A percentile compares a stretch with the other conserved stretches of the same genome.
These are phyloP conservation scores for Chlamydomonas sp. DNA, from an alignment of 139 green algal species.

Conservation along the genomic window DNA sequence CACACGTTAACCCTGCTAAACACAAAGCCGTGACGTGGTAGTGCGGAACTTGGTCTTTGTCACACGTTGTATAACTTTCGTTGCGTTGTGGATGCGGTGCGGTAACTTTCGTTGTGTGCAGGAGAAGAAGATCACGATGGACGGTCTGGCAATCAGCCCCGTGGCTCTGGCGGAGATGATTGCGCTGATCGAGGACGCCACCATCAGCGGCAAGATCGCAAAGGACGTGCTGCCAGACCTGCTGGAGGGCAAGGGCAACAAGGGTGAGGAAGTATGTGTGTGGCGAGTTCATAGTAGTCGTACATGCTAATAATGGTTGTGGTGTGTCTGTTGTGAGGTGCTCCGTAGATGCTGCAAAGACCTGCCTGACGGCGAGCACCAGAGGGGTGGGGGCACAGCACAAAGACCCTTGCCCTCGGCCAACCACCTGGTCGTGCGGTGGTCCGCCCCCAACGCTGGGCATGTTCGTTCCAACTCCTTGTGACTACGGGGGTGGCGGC, in stretches of 20 bases:
- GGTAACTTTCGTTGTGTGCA: slow-evolving; percentile 6
- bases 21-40: no score
- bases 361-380: not conserved
- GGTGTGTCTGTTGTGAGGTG: no score
- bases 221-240: slow-evolving; percentile 94
- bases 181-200: slow-evolving; percentile 85
- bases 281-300: not conserved
- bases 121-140: slow-evolving; percentile 63
- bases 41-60: no score
- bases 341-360: no score
- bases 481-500: no score
- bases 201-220: slow-evolving; percentile 97
- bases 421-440: no score
- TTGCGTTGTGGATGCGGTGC: no score
- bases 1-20: no score
- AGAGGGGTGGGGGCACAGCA: not conserved
- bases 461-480: no score
- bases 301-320: no score
- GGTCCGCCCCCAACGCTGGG: no score
- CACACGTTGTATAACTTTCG: no score
- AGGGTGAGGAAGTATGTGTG: slow-evolving; percentile 29
- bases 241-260: slow-evolving; percentile 68
- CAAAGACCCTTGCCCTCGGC: not conserved
- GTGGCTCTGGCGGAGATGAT: slow-evolving; percentile 89
- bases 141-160: slow-evolving; percentile 62